Evolutionary conservation across 2,329 filamentous ascomycete genomes (phyloP).

Genomic region (Calonectria hongkongensis): DNA sequence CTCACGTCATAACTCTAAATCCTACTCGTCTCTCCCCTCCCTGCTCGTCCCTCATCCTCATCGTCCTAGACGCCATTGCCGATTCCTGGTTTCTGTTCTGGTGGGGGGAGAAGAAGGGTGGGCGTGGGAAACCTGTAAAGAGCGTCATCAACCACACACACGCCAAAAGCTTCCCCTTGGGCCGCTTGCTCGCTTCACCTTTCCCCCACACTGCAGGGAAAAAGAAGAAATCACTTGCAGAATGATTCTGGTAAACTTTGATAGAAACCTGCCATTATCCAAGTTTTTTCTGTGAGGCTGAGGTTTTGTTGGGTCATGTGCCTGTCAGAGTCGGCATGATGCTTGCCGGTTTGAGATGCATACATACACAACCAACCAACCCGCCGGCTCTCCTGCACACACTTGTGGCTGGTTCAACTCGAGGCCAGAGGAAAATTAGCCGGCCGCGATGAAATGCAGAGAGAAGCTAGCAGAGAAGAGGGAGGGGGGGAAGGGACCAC

Average conservation of each 20-base stretch:
- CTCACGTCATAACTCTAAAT: conserved; percentile 55
- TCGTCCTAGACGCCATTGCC: conserved; percentile 35
- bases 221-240: neutral
- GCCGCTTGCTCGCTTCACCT: neutral
- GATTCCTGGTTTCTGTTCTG: conserved; percentile 9
- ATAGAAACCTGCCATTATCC: neutral
- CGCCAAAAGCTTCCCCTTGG: conserved; percentile 16
- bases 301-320: conserved; percentile 27
- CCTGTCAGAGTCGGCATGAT: conserved; percentile 34
- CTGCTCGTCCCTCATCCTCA: conserved; percentile 15
- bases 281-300: neutral
- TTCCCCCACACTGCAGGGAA: no score
- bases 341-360: conserved; percentile 21
- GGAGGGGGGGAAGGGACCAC: neutral
- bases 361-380: conserved; percentile 4
- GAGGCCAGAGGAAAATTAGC: conserved; percentile 9
- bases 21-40: conserved; percentile 25
- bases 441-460: conserved; percentile 4
- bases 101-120: neutral
- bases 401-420: neutral
- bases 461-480: neutral
- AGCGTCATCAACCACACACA: conserved; percentile 1
- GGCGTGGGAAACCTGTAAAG: conserved; percentile 1
- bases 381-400: neutral
- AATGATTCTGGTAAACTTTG: conserved; percentile 1